Percentiles rank a stretch among this genome's conserved stretches.
Evolutionary conservation across 257 asterid genomes (phyloP).

Genomic region (Eucommia ulmoides): DNA sequence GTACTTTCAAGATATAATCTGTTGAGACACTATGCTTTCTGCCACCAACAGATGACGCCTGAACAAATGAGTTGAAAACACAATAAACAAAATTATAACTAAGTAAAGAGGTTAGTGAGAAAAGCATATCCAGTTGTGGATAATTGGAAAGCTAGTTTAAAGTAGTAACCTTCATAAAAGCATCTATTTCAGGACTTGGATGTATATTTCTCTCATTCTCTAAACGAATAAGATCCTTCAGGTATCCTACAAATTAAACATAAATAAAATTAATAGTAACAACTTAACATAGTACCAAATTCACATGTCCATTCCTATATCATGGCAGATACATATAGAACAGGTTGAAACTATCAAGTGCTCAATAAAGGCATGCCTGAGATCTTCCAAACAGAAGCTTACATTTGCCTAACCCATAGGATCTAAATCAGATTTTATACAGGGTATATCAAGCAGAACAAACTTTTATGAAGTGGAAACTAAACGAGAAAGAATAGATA

Average conservation of each 20-base stretch:
- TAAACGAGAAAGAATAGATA: no score
- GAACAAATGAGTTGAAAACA: background rate
- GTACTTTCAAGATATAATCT: slow-evolving; percentile 76
- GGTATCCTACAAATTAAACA: slow-evolving; percentile 32
- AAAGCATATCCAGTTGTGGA: background rate
- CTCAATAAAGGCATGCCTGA: background rate
- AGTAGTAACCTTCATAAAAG: slow-evolving; percentile 68
- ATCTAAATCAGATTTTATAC: no score
- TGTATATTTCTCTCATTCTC: slow-evolving; percentile 60
- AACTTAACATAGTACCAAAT: background rate
- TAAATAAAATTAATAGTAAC: background rate
- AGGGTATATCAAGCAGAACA: no score
- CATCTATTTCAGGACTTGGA: slow-evolving; percentile 75
- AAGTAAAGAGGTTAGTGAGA: background rate
- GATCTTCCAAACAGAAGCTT: background rate
- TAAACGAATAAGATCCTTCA: slow-evolving; percentile 51
- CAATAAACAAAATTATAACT: background rate
- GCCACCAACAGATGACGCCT: slow-evolving; percentile 77
- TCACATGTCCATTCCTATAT: background rate
- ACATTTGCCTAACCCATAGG: background rate
- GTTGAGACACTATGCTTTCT: slow-evolving; percentile 64
- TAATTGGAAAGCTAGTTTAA: background rate
- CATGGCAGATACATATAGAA: background rate
- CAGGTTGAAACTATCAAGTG: background rate
- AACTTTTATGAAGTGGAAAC: no score